Evolutionary conservation across 2,329 filamentous ascomycete species (phyloP), one percentile per base, ranked within the genome.

Genomic region (Pleomassaria siparia): DNA sequence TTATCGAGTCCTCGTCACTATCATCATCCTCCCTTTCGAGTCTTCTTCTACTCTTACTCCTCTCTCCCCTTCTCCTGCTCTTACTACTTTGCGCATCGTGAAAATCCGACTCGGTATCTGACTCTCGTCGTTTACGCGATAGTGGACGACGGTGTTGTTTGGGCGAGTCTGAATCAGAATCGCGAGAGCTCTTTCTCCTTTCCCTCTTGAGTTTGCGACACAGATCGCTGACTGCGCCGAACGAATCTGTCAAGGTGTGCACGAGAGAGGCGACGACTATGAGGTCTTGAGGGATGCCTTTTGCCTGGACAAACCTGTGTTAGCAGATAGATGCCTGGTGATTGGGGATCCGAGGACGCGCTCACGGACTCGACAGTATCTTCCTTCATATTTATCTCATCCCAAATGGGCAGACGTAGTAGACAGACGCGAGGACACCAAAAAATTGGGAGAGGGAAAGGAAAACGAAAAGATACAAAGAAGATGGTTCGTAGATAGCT

Each of bases 181-280:
- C 56, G 20, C 58, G 50, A 10, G n/a, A 9, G 43, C 51, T 53
- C 15, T 47, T 47, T 26, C 58, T 58, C 2, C 54, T 50, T 40
- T 55, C 56, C 36, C 52, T 59, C 43, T 63, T 67, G 15, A 69
- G 53, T 44, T 56, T 67, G 16, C 55, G 61, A 41, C 66, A 69
- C 1, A 69, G 46, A 26, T 67, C 59, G 42, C 57, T 59, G 9
- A 62, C 62, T n/a, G 63, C 62, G 4, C 62, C 59, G 21, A 67
- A 66, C 3, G 54, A 56, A 13, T 66, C 62, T 21, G 60, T 62
- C 29, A 69, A 45, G 7, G 61, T 61, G 20, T 54, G 48, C 15
- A 67, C 56, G 24, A 69, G 59, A n/a, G 62, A 66, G 10, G 59
- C 60, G 12, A 69, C 59, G 15, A 64, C 56, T 2, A 64, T 59